Percentiles rank a stretch among this genome's conserved stretches.
phyloP scores from a whole-genome alignment of 164 flowering plant species.

The Warburgia ugandensis region DNA sequence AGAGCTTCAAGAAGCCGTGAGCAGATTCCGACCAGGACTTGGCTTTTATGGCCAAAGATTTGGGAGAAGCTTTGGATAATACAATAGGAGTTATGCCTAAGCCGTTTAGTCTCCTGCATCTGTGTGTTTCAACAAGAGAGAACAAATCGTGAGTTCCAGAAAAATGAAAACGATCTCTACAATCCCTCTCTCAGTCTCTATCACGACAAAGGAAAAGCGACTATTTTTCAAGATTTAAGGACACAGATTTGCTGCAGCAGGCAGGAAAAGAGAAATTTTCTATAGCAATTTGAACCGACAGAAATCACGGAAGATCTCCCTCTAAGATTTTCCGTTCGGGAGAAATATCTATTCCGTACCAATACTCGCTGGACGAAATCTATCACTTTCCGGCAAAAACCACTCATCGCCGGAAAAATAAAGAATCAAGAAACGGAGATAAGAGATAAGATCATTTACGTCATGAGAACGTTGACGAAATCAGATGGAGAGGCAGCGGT shows the following conservation, averaged over 20 bases:
- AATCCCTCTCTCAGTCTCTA: neutral
- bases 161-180: neutral
- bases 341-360: too few species aligned
- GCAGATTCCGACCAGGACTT: conserved; percentile 63
- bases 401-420: neutral
- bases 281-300: too few species aligned
- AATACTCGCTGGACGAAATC: too few species aligned
- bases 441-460: conserved; percentile 31
- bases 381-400: neutral
- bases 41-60: conserved; percentile 39
- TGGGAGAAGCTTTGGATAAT: conserved; percentile 38
- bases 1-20: conserved; percentile 59
- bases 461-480: conserved; percentile 35
- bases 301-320: too few species aligned
- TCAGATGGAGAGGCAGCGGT: conserved; percentile 47
- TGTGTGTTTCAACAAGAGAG: conserved; percentile 16
- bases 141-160: neutral
- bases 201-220: neutral
- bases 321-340: too few species aligned
- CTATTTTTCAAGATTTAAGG: too few species aligned
- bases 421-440: neutral
- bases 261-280: too few species aligned
- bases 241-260: too few species aligned
- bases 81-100: conserved; percentile 49
- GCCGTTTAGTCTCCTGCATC: conserved; percentile 64